A percentile compares a stretch with the other conserved stretches of the same genome.
Evolutionary conservation across 1,284 basidiomycete genomes (phyloP).

Genomic region (Puccinia novopanici): DNA sequence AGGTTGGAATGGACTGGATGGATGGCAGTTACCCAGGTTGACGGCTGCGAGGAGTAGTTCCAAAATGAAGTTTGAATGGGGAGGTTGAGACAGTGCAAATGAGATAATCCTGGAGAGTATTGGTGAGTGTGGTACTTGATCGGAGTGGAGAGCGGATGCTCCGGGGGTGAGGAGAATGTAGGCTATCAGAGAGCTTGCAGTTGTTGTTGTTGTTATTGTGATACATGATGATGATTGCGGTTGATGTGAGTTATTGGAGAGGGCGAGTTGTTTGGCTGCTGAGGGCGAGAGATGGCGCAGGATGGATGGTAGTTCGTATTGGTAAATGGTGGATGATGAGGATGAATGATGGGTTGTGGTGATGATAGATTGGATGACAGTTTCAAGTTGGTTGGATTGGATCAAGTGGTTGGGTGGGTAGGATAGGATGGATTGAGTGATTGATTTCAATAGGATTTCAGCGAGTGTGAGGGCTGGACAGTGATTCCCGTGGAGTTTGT

Average conservation of each 20-base stretch:
- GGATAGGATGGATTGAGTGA: slow-evolving; percentile 7
- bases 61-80: not conserved
- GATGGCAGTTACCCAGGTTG: slow-evolving; percentile 22
- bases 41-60: slow-evolving; percentile 35
- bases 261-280: not conserved
- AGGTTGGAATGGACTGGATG: not conserved
- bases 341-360: slow-evolving; percentile 1
- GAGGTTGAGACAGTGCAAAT: slow-evolving; percentile 13
- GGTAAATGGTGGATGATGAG: not conserved
- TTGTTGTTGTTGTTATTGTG: too few species aligned
- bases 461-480: not conserved
- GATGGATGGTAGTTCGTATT: slow-evolving; percentile 23
- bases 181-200: not conserved
- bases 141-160: not conserved
- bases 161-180: slow-evolving; percentile 40
- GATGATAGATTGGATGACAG: not conserved
- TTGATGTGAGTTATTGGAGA: slow-evolving; percentile 16
- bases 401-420: slow-evolving; percentile 5
- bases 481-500: not conserved
- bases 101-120: slow-evolving; percentile 18
- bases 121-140: not conserved
- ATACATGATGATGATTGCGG: not conserved
- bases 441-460: not conserved
- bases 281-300: slow-evolving; percentile 42
- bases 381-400: not conserved